Evolutionary conservation across 2,329 filamentous ascomycete genomes (phyloP), one percentile per base, ranked within the genome.

Genomic region (Lachnellula hyalina): DNA sequence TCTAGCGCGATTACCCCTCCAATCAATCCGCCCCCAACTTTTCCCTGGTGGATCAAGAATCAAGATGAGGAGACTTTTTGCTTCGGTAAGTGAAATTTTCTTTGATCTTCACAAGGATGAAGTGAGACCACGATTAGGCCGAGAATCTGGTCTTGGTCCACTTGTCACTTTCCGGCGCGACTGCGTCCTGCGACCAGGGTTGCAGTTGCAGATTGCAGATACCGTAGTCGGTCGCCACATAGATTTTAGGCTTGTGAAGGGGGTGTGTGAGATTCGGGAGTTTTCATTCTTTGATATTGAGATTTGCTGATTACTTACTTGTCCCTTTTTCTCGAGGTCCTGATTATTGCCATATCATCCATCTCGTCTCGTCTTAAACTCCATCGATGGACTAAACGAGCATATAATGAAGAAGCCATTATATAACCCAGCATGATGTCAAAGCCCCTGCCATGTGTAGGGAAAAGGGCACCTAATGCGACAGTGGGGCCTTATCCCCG

Each of bases 41-140:
- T 17, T 40, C 14, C 14, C 14, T 6, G 14, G 36, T 17, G n/a
- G 36, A 40, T 32, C 28, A 32, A 32, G 28, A 32, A 32, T 32
- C 28, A 32, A 32, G 28, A 32, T 8, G 28, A 32, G 28, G 28
- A 32, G 28, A 32, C 28, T 32, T 32, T 25, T 23, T 21, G 3
- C 17, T 7, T 25, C 38, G 34, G 41, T 19, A 47, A 21, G 19
- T 47, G 12, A 25, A 21, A 36, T 34, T 46, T 23, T 21, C 36
- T 48, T 48, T 52, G 56, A 55, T 57, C 59, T 48, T 42, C 59
- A 54, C 59, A 52, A 49, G 56, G 54, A 49, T 54, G 4, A 34
- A 59, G 40, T 53, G 47, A 56, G 54, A 54, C 59, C 56, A 58
- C 32, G 52, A 55, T 58, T 45, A 51, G 54, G 54, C 59, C 59